Percentiles rank a stretch among this genome's conserved stretches.
Evolutionary conservation across 1,139 yeast genomes (phyloP).

Genomic region (Yamadazyma diddensiae): DNA sequence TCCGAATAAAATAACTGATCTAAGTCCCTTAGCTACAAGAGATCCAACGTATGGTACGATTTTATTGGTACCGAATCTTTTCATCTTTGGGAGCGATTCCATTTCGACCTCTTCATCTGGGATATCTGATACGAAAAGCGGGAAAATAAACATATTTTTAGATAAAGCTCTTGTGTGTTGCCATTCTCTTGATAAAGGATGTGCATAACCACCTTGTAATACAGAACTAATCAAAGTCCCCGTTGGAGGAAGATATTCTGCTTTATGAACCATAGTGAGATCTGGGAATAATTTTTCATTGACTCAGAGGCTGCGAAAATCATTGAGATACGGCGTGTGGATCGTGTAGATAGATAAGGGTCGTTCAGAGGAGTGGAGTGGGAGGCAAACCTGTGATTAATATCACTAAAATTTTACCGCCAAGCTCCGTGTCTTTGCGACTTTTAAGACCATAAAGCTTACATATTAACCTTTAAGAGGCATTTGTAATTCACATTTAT

Average conservation of each 20-base stretch:
- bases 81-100: slow-evolving; percentile 81
- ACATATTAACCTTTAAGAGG: too few relatives aligned
- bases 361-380: not conserved
- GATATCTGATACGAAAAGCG: slow-evolving; percentile 78
- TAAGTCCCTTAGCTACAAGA: slow-evolving; percentile 76
- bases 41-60: slow-evolving; percentile 67
- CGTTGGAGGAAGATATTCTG: slow-evolving; percentile 59
- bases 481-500: too few relatives aligned
- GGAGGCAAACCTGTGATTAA: too few relatives aligned
- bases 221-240: slow-evolving; percentile 72
- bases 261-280: slow-evolving; percentile 49
- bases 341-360: too few relatives aligned
- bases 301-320: too few relatives aligned
- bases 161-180: slow-evolving; percentile 80
- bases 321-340: too few relatives aligned
- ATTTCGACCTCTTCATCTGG: slow-evolving; percentile 78
- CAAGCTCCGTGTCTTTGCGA: too few relatives aligned
- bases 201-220: slow-evolving; percentile 91
- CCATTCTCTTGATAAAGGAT: slow-evolving; percentile 88
- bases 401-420: too few relatives aligned
- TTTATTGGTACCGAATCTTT: slow-evolving; percentile 80
- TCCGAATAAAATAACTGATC: slow-evolving; percentile 87
- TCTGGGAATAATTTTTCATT: too few relatives aligned
- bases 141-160: slow-evolving; percentile 90
- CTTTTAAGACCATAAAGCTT: not conserved